phyloP scores from a whole-genome alignment of 2,329 filamentous ascomycete species.

The Trichophyton benhamiae region DNA sequence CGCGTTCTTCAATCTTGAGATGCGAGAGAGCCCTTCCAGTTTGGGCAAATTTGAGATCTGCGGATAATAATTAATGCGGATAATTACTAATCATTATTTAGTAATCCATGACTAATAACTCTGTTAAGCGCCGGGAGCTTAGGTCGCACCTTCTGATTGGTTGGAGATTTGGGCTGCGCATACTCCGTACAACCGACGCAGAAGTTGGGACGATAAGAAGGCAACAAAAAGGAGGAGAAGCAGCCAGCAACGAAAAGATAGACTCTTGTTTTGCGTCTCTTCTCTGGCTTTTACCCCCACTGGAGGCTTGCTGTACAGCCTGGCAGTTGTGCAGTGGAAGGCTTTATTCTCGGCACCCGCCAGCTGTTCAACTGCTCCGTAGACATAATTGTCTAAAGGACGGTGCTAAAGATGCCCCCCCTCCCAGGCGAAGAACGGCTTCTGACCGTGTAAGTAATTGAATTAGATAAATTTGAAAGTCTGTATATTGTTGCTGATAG shows the following conservation, averaged over 20 bases:
- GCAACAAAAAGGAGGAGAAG: neutral
- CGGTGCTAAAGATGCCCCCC: conserved; percentile 29
- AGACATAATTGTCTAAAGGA: neutral
- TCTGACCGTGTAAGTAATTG: conserved; percentile 33
- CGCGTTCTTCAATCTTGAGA: neutral
- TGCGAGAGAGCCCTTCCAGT: neutral
- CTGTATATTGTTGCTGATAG: conserved; percentile 8
- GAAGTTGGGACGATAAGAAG: neutral
- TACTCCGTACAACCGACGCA: neutral
- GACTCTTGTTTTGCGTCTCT: neutral
- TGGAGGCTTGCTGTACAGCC: neutral
- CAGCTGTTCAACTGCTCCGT: neutral
- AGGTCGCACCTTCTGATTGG: neutral
- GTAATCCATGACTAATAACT: neutral
- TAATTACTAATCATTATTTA: neutral
- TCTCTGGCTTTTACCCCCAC: neutral
- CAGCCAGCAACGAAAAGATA: neutral
- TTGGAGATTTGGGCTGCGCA: neutral
- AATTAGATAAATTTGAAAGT: neutral
- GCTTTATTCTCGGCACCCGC: neutral
- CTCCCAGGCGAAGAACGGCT: conserved; percentile 35
- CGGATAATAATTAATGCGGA: neutral
- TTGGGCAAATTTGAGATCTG: neutral
- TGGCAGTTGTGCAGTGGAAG: neutral
- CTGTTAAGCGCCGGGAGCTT: neutral